Evolutionary conservation across 768 basidiomycete genomes (phyloP), one percentile per base, ranked within the genome.

Genomic region (Tricholoma flavovirens): DNA sequence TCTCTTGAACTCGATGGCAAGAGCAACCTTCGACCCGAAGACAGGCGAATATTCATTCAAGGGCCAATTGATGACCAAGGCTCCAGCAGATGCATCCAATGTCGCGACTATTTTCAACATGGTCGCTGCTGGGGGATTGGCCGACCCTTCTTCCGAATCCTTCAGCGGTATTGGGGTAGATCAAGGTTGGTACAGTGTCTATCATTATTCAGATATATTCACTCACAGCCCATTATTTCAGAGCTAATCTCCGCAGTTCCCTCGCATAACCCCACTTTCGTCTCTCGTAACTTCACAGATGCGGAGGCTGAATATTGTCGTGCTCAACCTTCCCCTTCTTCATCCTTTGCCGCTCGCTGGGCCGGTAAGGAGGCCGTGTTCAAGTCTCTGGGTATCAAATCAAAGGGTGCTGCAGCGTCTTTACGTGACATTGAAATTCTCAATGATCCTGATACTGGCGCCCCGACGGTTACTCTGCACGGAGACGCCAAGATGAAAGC

Each of bases 401-500:
- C 91, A 3, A 89, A 92, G 71, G 97, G 97, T 36, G 96, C 95
- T 10, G 90, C 83, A 5, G 95, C 97, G 15, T 78, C 88, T n/a
- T 87, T 98, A 88, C 90, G 90, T 73, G 95, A 98, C 61, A 98
- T 99, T 57, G 97, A 98, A 71, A 94, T 98, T 64, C 76, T 96
- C 56, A 86, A 89, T 46, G 81, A 87, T 65, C 63, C 72, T 12
- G 76, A 77, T 42, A 76, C 79, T n/a, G 95, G 95, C 22, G 89
- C 77, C 19, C 96, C 96, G 1, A 79, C 76, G 9, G 90, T 96
- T 36, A 73, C 64, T 53, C 79, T 95, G 19, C 84, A 89, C 62
- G 91, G 90, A 5, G 88, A 93, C 45, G 94, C 93, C 29, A 77
- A 86, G 69, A 69, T 72, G 2, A 85, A 86, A 54, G 95, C 94